Evolutionary conservation across 257 asterid species (phyloP), one percentile per base, ranked within the genome.

Genomic region (Lithospermum erythrorhizon): DNA sequence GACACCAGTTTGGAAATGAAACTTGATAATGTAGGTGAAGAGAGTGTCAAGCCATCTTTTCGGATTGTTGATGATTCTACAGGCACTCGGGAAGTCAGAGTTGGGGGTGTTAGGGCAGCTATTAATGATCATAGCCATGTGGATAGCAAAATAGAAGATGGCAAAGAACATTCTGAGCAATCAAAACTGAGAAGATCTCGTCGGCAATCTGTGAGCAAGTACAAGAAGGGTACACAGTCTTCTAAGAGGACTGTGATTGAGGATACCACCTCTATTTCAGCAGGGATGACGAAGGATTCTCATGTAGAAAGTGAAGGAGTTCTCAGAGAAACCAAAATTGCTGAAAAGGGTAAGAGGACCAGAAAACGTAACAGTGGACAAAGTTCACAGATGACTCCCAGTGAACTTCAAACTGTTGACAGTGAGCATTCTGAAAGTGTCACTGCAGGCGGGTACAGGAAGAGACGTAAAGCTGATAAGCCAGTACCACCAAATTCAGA

Each of bases 391-490:
- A 58, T 72, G 78, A 75, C 75, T 11, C 83, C 65, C 56, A 74
- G 72, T 63, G 95, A 80, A 64, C 64, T 53, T 29, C 87, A 81
- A 63, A 87, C 64, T 37, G 76, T 81, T 72, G 81, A 77, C 24
- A 88, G 86, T 62, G 96, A 88, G 41, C 77, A 64, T 27, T 85
- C 95, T 55, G 94, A 72, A 67, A 87, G 94, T 57, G 82, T 79
- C 61, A 76, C 83, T 2, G 69, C 71, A 29, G 86, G 85, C 72
- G 79, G 91, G 29, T 85, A 78, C 68, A 70, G 84, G 89, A 90
- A 87, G 83, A 85, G 88, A 82, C 87, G 66, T 37, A 90, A 83
- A 67, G 75, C 70, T 11, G 74, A 65, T 62, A 62, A 77, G 55
- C 75, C 86, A 53, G 71, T 77, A 64, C 74, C 70, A 35, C 86